Base-by-base conservation (phyloP, 345 rosid genomes). In the Acer yangbiense region DNA sequence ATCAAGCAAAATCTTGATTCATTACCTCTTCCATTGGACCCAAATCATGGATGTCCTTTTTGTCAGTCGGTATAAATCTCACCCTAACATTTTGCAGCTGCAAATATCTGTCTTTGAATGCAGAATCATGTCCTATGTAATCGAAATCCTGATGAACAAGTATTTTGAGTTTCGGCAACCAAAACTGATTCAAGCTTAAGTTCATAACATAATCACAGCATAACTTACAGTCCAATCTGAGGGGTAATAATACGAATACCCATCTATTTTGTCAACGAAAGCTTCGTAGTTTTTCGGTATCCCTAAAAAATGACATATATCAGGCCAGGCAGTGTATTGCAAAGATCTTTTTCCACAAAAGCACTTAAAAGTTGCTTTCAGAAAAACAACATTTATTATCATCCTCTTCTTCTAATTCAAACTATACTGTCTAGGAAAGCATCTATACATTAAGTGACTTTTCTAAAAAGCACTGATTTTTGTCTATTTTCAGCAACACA, bases 51-150 rank as follows among this genome's bases (percentile, higher is more conserved):
- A 95, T 84, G 75, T 95, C 94, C 20, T 77, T 86, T 78, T 88
- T 92, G 6, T 84, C 83, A 1, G 99, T 89, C 44, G 99, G 98
- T 82, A 93, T 89, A 86, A 95, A 95, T 76, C 99, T 88, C 70
- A 92, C 98, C 71, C 97, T 85, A 69, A 90, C 96, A 83, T 81
- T 89, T 72, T 95, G 97, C 82, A 92, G 79, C 75, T 93, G 96
- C 79, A 85, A 39, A 66, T 81, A 81, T 68, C 97, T 87, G 85
- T 93, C 97, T 66, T 92, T 93, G 80, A 92, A 92, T 20, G 96
- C 98, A 52, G 98, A 95, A 84, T 93, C 94, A 86, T 92, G 98
- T 17, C 92, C 98, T 76, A 88, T 80, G 85, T 89, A 93, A 64
- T 93, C 97, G 66, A 92, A 95, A 60, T 92, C 96, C 99, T 92